A percentile compares a stretch with the other conserved stretches of the same genome.
These are phyloP conservation scores for Trichoderma sp. DNA, from an alignment of 2,329 filamentous ascomycete genomes.

Conservation along the genomic window DNA sequence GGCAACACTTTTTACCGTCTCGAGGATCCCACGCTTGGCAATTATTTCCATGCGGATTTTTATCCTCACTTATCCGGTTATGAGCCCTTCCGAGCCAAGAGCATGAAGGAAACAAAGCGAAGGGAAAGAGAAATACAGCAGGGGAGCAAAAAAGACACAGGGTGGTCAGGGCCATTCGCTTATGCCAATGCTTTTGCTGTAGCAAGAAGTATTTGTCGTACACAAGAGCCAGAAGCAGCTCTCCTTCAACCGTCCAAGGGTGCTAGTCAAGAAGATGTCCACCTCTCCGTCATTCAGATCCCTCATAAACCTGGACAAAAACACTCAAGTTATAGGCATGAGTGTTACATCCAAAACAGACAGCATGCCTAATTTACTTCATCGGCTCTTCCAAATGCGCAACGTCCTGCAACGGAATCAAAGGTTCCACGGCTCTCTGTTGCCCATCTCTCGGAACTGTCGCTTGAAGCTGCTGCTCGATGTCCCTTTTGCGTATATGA, in stretches of 20 bases:
- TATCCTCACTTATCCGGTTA: neutral
- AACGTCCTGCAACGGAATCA: neutral
- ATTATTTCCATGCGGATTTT: neutral
- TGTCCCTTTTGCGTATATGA: slow-evolving; percentile 28
- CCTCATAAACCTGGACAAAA: neutral
- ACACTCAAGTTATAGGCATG: neutral
- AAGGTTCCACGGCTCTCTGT: neutral
- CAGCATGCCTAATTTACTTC: neutral
- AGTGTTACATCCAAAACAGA: neutral
- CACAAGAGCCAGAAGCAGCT: neutral
- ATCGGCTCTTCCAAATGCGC: neutral
- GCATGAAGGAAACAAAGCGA: neutral
- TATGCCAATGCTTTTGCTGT: neutral
- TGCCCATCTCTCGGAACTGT: slow-evolving; percentile 23
- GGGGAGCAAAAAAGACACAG: neutral
- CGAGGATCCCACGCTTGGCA: neutral
- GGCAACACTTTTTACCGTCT: neutral
- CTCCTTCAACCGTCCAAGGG: neutral
- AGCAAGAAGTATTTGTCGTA: neutral
- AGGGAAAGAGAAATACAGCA: neutral
- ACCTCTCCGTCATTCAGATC: neutral
- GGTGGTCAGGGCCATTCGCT: neutral
- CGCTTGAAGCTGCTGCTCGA: slow-evolving; percentile 26
- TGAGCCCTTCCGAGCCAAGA: neutral
- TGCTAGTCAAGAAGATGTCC: neutral